Conservation (phyloP, 2,329 filamentous ascomycete genomes). For the Diplodia sapinea region DNA sequence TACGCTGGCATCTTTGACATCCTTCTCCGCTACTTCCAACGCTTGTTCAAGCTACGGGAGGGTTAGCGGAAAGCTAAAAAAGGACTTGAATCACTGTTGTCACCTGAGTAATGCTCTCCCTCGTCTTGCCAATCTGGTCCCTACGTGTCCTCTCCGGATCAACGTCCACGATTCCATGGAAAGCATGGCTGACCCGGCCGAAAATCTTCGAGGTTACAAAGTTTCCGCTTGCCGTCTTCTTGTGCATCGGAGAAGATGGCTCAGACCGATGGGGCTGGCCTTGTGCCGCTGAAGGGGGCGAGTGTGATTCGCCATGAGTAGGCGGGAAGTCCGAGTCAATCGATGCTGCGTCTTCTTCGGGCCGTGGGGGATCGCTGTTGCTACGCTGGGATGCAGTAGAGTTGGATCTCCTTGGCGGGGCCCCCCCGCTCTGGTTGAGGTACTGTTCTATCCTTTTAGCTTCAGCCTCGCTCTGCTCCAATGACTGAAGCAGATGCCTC, state of each 20-base stretch:
- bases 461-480: conserved; percentile 94
- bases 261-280: conserved; percentile 59
- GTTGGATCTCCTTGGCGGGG: conserved; percentile 71
- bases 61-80: not conserved
- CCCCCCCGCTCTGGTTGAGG: conserved; percentile 69
- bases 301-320: conserved; percentile 75
- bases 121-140: conserved; percentile 94
- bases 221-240: conserved; percentile 78
- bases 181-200: conserved; percentile 90
- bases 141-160: conserved; percentile 91
- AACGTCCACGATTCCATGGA: conserved; percentile 94
- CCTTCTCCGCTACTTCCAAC: conserved; percentile 82
- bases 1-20: conserved; percentile 89
- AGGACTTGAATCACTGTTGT: conserved; percentile 23
- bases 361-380: conserved; percentile 51
- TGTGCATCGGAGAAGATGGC: conserved; percentile 59
- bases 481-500: conserved; percentile 75
- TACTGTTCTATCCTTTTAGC: conserved; percentile 94
- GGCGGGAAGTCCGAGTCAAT: conserved; percentile 97
- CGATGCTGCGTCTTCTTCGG: conserved; percentile 78
- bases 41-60: conserved; percentile 80
- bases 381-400: conserved; percentile 59
- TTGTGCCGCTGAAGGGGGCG: conserved; percentile 73
- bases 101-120: conserved; percentile 76
- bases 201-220: conserved; percentile 95